Base-by-base conservation (phyloP, 768 basidiomycete genomes). In the Lactarius sanguifluus region DNA sequence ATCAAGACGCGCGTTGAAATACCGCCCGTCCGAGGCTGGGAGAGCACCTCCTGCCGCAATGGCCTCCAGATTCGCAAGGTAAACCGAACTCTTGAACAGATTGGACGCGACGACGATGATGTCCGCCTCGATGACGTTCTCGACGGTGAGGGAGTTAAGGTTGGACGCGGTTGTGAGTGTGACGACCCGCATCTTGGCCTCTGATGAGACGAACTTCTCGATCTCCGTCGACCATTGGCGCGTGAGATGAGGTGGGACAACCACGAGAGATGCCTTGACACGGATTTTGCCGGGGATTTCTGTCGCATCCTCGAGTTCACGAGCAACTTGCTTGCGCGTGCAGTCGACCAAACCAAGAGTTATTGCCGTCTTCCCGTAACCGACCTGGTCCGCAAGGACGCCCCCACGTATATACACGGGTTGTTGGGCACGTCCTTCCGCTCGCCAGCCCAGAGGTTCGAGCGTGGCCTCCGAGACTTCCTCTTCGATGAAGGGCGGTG, bases 341-440 rank as follows among this genome's bases (percentile, higher is more conserved):
- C 88, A 88, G 72, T 94, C 91, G 68, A 97, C 89, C 66, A 98
- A 82, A 23, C 90, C 95, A 34, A 98, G 83, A 2, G 93, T 94
- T 70, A 97, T 96, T 25, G 94, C 95, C 0, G 96, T 98, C 79
- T 98, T 98, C 20, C 96, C 96, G 73, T 98, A 98, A 59, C 96
- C 96, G 67, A 98, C 96, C 78, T 96, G 90, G 72, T 98, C 96
- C 15, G 95, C 95, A 55, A 97, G 85, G 57, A 97, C 95, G 13
- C 96, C 95, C 20, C 96, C 95, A 62, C 91, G 83, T 50, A 97
- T 78, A 66, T 77, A 82, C 60, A 92, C 83, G 0, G 89, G 85
- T 40, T 94, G 79, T 70, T 91, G 86, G 4, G 91, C 94, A 50
- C 92, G 88, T 47, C 91, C 95, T 76, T 97, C 94, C n/a, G 92